Conservation (phyloP, 2,329 filamentous ascomycete species). For the Fusarium fracticaudum region DNA sequence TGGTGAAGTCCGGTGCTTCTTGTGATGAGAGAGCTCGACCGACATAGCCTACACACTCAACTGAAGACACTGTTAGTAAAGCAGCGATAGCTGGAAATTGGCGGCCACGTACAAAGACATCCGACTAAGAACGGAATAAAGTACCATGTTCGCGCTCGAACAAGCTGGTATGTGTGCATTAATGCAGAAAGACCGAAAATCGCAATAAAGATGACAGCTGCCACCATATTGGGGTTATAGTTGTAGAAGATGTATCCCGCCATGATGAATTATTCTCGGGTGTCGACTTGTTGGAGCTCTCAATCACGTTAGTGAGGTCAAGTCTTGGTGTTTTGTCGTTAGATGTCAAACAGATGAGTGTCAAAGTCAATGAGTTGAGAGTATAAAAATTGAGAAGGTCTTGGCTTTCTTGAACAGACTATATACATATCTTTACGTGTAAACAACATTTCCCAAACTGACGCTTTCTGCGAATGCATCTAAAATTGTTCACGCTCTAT, state of each 20-base stretch:
- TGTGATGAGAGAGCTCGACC: slow-evolving; percentile 58
- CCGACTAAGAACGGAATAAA: slow-evolving; percentile 63
- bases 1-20: slow-evolving; percentile 50
- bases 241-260: slow-evolving; percentile 51
- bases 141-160: slow-evolving; percentile 58
- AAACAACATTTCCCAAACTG: background rate
- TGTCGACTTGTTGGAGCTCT: background rate
- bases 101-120: slow-evolving; percentile 55
- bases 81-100: too few species aligned
- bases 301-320: background rate
- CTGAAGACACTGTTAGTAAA: slow-evolving; percentile 15
- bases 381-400: background rate
- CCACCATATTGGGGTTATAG: slow-evolving; percentile 57
- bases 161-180: slow-evolving; percentile 53
- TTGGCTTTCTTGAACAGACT: background rate
- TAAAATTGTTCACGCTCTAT: slow-evolving; percentile 8
- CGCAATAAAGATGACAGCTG: slow-evolving; percentile 54
- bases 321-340: background rate
- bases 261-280: slow-evolving; percentile 15
- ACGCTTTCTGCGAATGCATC: background rate
- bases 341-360: background rate
- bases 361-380: background rate
- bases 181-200: slow-evolving; percentile 52
- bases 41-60: slow-evolving; percentile 53
- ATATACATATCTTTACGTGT: slow-evolving; percentile 28